Evolutionary conservation across 768 basidiomycete genomes (phyloP).

Genomic region (Gymnopilus junonius): DNA sequence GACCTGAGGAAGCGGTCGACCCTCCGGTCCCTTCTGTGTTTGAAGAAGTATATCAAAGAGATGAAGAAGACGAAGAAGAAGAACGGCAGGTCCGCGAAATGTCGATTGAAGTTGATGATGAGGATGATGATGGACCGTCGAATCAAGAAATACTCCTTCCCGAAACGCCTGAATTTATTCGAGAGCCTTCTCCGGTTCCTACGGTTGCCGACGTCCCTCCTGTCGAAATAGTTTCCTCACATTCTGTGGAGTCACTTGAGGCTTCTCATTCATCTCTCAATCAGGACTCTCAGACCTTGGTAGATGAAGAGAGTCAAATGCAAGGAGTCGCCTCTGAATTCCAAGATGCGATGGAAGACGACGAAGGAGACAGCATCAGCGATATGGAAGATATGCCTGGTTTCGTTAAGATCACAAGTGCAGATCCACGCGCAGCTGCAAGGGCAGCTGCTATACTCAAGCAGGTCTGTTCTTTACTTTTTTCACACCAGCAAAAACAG

Average conservation of each 20-base stretch:
- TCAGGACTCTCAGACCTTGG: not conserved
- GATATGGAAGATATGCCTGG: conserved; percentile 50
- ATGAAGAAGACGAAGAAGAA: conserved; percentile 32
- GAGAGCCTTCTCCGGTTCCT: conserved; percentile 3
- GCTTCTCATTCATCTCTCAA: not conserved
- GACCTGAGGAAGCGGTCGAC: conserved; percentile 16
- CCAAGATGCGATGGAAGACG: conserved; percentile 8
- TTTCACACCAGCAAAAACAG: conserved; percentile 1
- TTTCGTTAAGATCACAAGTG: conserved; percentile 85
- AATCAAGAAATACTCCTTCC: conserved; percentile 1
- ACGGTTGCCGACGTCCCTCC: not conserved
- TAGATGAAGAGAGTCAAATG: conserved; percentile 6
- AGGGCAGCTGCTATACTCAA: conserved; percentile 93
- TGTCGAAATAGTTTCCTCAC: not conserved
- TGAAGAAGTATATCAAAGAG: too few relatives aligned
- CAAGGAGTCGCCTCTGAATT: not conserved
- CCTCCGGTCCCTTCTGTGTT: not conserved
- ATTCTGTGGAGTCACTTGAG: not conserved
- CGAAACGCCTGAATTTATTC: not conserved
- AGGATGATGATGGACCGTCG: conserved; percentile 16
- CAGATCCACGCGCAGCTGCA: conserved; percentile 86
- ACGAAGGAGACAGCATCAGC: conserved; percentile 30
- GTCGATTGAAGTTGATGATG: conserved; percentile 21
- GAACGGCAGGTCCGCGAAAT: conserved; percentile 25
- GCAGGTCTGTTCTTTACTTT: conserved; percentile 54